phyloP scores from a whole-genome alignment of 2,329 filamentous ascomycete species.

The Sphaceloma murrayae region DNA sequence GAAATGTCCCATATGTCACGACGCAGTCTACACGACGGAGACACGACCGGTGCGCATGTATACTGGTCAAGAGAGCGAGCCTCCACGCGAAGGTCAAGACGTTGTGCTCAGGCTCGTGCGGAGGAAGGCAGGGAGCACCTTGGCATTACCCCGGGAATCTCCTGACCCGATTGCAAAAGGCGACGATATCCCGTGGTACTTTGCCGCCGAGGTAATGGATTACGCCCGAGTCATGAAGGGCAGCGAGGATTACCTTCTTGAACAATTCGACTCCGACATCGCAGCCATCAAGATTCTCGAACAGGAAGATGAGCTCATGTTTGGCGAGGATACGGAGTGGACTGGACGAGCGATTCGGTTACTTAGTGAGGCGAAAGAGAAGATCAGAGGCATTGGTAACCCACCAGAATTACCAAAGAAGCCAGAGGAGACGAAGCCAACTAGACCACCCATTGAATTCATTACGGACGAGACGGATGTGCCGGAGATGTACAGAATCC shows the following conservation, averaged over 20 bases:
- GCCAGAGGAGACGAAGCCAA: constrained; percentile 36
- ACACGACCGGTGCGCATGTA: constrained; percentile 86
- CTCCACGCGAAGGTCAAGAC: constrained; percentile 76
- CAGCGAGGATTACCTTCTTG: constrained; percentile 73
- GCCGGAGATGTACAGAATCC: constrained; percentile 44
- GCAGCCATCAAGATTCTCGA: constrained; percentile 64
- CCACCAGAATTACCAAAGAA: constrained; percentile 47
- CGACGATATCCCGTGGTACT: constrained; percentile 87
- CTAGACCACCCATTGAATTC: constrained; percentile 42
- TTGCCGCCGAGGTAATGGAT: constrained; percentile 85
- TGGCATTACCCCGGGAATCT: constrained; percentile 78
- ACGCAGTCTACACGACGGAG: constrained; percentile 85
- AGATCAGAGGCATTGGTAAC: constrained; percentile 57
- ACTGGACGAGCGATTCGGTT: constrained; percentile 70
- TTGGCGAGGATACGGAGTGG: constrained; percentile 90
- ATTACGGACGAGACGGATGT: constrained; percentile 38
- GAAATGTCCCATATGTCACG: constrained; percentile 93
- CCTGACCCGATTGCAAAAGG: constrained; percentile 58
- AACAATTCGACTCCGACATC: constrained; percentile 73
- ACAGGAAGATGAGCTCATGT: constrained; percentile 81
- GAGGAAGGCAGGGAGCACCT: constrained; percentile 67
- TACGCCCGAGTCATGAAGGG: constrained; percentile 95
- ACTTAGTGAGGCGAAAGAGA: constrained; percentile 68
- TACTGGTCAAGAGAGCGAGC: constrained; percentile 70
- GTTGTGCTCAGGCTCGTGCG: constrained; percentile 81